phyloP scores from a whole-genome alignment of 139 green algal species.

The Chlamydomonas sphaeroides region DNA sequence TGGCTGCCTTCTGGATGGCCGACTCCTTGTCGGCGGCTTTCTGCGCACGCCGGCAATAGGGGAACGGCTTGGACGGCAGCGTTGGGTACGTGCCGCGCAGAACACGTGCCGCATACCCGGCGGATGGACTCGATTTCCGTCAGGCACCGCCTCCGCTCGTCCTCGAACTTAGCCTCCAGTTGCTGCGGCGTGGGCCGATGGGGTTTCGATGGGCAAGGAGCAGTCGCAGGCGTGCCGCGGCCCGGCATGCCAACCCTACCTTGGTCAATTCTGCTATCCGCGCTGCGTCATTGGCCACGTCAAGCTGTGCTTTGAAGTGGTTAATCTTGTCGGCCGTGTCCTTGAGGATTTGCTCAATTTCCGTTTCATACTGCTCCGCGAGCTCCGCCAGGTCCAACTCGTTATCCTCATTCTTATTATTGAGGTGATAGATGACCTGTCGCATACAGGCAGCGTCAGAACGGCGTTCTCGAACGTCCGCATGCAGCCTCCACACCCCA shows the following conservation, averaged over 20 bases:
- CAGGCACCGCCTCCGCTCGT: slow-evolving; percentile 56
- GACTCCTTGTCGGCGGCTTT: slow-evolving; percentile 47
- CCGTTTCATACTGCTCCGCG: slow-evolving; percentile 75
- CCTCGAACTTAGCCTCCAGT: slow-evolving; percentile 63
- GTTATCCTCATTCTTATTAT: slow-evolving; percentile 83
- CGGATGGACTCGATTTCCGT: slow-evolving; percentile 50
- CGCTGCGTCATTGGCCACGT: slow-evolving; percentile 45
- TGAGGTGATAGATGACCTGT: slow-evolving; percentile 87
- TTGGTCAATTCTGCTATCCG: slow-evolving; percentile 27
- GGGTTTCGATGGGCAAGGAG: not conserved
- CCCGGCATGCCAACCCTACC: slow-evolving; percentile 18
- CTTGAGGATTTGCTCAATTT: slow-evolving; percentile 75
- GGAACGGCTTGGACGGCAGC: no score
- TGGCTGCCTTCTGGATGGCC: slow-evolving; percentile 60
- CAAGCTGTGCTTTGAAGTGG: slow-evolving; percentile 66
- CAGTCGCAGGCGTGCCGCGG: not conserved
- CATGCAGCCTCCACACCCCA: no score
- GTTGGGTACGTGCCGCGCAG: no score
- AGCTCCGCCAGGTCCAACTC: slow-evolving; percentile 79
- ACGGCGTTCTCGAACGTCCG: not conserved
- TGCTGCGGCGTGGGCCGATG: slow-evolving; percentile 52
- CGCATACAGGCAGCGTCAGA: no score
- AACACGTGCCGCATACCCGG: no score
- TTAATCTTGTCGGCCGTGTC: slow-evolving; percentile 71
- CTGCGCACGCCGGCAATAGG: slow-evolving; percentile 1